phyloP scores from a whole-genome alignment of 257 asterid genomes.

The Prunella vulgaris region DNA sequence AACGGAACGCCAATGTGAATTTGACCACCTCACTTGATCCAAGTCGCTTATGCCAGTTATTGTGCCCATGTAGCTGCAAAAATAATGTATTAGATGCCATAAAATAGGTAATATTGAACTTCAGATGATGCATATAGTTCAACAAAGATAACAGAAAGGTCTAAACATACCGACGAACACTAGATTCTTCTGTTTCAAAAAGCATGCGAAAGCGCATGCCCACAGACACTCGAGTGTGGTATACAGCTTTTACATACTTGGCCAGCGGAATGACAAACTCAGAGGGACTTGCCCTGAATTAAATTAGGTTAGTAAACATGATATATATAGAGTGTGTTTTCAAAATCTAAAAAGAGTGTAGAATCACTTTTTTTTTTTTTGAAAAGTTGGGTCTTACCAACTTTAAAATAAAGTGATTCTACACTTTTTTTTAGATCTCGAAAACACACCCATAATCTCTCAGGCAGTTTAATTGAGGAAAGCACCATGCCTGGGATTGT shows the following conservation, averaged over 20 bases:
- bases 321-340: too few relatives aligned
- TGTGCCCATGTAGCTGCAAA: slow-evolving; percentile 78
- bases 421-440: too few relatives aligned
- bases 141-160: neutral
- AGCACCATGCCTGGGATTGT: slow-evolving; percentile 60
- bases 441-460: too few relatives aligned
- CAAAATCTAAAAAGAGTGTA: too few relatives aligned
- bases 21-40: slow-evolving; percentile 66
- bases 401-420: too few relatives aligned
- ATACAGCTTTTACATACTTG: slow-evolving; percentile 57
- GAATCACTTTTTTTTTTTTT: too few relatives aligned
- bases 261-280: slow-evolving; percentile 74
- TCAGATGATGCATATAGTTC: neutral
- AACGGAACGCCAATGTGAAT: slow-evolving; percentile 88
- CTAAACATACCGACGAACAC: slow-evolving; percentile 62
- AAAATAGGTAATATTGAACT: neutral
- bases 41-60: slow-evolving; percentile 71
- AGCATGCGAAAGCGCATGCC: slow-evolving; percentile 85
- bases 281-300: slow-evolving; percentile 60
- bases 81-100: slow-evolving; percentile 14
- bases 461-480: neutral
- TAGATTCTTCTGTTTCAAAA: slow-evolving; percentile 78
- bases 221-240: slow-evolving; percentile 69
- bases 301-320: slow-evolving; percentile 9
- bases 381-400: too few relatives aligned